Percentiles rank a stretch among this genome's conserved stretches.
Conservation (phyloP, 2,329 filamentous ascomycete genomes). For the Trichoderma asperellum region DNA sequence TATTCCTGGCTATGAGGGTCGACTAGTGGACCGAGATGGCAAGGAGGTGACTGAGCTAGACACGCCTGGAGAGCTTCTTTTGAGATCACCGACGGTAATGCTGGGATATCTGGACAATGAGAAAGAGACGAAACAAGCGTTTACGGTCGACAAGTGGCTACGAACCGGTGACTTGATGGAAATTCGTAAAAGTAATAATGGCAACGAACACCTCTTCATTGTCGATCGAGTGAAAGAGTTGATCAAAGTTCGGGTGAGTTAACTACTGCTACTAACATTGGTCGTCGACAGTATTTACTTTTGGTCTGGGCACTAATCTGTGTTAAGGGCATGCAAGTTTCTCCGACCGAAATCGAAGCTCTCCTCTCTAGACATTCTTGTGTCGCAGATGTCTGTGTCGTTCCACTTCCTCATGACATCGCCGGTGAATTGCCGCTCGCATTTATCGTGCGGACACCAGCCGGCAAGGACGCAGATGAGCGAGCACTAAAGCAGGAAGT, state of each 20-base stretch:
- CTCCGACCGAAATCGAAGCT: constrained; percentile 71
- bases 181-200: constrained; percentile 59
- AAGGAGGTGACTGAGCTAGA: constrained; percentile 66
- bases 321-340: constrained; percentile 69
- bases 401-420: constrained; percentile 60
- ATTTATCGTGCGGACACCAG: constrained; percentile 54
- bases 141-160: constrained; percentile 35
- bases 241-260: constrained; percentile 59
- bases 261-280: too few species aligned
- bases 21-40: constrained; percentile 70
- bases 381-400: constrained; percentile 70
- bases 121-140: constrained; percentile 44
- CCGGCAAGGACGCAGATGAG: constrained; percentile 53
- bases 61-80: constrained; percentile 73
- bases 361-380: constrained; percentile 66
- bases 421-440: constrained; percentile 62
- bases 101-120: constrained; percentile 82
- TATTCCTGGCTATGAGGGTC: constrained; percentile 65
- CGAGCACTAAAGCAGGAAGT: constrained; percentile 52
- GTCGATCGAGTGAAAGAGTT: constrained; percentile 42
- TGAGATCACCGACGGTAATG: constrained; percentile 73
- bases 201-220: constrained; percentile 34
- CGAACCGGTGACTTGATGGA: constrained; percentile 53
- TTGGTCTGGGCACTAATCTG: background rate
- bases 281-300: background rate